A percentile compares a stretch with the other conserved stretches of the same genome.
These are phyloP conservation scores for Fusarium camptoceras DNA, from an alignment of 2,329 filamentous ascomycete species.

Conservation along the genomic window DNA sequence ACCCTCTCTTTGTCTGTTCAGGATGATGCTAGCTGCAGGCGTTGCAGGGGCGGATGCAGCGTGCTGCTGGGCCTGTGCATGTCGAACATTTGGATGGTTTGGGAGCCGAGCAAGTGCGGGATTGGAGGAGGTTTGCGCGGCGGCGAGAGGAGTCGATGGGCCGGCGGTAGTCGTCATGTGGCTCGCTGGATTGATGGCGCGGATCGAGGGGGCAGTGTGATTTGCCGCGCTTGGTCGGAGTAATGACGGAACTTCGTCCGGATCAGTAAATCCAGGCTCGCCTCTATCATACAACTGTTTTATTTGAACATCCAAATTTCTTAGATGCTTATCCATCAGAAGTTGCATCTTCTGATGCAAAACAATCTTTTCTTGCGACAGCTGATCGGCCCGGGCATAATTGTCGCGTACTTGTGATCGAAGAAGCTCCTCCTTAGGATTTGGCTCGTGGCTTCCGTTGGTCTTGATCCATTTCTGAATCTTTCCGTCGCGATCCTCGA, in stretches of 20 bases:
- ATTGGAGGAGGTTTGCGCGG: slow-evolving; percentile 52
- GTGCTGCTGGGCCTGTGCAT: slow-evolving; percentile 62
- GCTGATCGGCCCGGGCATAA: slow-evolving; percentile 74
- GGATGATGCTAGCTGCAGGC: slow-evolving; percentile 70
- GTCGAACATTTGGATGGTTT: slow-evolving; percentile 61
- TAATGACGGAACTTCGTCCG: slow-evolving; percentile 72
- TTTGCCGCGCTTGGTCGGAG: slow-evolving; percentile 69
- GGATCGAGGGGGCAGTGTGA: slow-evolving; percentile 55
- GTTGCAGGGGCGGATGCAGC: slow-evolving; percentile 70
- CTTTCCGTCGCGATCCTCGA: slow-evolving; percentile 77
- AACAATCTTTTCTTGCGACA: slow-evolving; percentile 80
- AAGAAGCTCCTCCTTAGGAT: slow-evolving; percentile 79
- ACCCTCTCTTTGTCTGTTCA: slow-evolving; percentile 68
- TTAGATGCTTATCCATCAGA: slow-evolving; percentile 71
- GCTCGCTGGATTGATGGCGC: slow-evolving; percentile 58
- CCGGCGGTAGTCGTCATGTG: slow-evolving; percentile 46
- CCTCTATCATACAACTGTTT: slow-evolving; percentile 70
- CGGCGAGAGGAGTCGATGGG: slow-evolving; percentile 45
- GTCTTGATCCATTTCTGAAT: slow-evolving; percentile 85
- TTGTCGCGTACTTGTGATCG: slow-evolving; percentile 74
- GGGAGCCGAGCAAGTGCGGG: slow-evolving; percentile 58
- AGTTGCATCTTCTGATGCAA: slow-evolving; percentile 73
- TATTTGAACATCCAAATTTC: slow-evolving; percentile 71
- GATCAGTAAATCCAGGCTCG: slow-evolving; percentile 71
- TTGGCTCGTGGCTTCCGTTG: slow-evolving; percentile 77